Percentiles rank a stretch among this genome's conserved stretches.
Evolutionary conservation across 176 grass and related monocot genomes (phyloP).

Genomic region (Metroxylon sagu): DNA sequence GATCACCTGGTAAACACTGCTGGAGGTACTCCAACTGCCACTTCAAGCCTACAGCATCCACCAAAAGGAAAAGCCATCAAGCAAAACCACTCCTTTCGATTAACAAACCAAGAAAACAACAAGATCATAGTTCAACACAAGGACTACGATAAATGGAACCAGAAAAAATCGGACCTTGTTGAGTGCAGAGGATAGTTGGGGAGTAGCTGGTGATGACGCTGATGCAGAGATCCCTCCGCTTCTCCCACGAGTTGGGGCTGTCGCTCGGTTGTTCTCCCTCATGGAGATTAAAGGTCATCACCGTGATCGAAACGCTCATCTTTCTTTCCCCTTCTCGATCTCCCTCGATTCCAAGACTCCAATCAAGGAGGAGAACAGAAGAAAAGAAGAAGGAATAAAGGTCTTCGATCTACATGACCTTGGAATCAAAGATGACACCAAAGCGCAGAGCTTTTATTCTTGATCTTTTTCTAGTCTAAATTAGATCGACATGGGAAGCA

Average conservation of each 20-base stretch:
- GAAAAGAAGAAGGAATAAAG: too few relatives aligned
- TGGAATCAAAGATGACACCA: too few relatives aligned
- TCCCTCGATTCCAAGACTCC: not conserved
- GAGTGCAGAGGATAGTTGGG: constrained; percentile 83
- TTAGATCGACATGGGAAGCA: too few relatives aligned
- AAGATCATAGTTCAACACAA: not conserved
- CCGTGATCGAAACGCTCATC: constrained; percentile 73
- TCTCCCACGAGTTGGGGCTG: constrained; percentile 80
- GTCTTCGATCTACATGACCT: too few relatives aligned
- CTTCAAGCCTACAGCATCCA: constrained; percentile 62
- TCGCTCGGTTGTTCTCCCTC: constrained; percentile 74
- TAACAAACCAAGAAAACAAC: not conserved
- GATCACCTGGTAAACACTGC: constrained; percentile 78
- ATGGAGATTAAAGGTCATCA: constrained; percentile 83
- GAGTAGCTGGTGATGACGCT: constrained; percentile 95
- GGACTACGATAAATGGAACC: not conserved
- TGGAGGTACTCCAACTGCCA: constrained; percentile 88
- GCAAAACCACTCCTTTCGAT: constrained; percentile 3
- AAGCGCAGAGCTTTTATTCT: too few relatives aligned
- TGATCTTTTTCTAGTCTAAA: too few relatives aligned
- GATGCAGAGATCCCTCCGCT: constrained; percentile 81
- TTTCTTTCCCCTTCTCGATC: constrained; percentile 12
- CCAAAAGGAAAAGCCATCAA: constrained; percentile 6
- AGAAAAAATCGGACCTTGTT: constrained; percentile 56
- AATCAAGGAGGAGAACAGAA: not conserved